A percentile compares a stretch with the other conserved stretches of the same genome.
Conservation (phyloP, 176 grass and related monocot species). For the Carex kokanica region DNA sequence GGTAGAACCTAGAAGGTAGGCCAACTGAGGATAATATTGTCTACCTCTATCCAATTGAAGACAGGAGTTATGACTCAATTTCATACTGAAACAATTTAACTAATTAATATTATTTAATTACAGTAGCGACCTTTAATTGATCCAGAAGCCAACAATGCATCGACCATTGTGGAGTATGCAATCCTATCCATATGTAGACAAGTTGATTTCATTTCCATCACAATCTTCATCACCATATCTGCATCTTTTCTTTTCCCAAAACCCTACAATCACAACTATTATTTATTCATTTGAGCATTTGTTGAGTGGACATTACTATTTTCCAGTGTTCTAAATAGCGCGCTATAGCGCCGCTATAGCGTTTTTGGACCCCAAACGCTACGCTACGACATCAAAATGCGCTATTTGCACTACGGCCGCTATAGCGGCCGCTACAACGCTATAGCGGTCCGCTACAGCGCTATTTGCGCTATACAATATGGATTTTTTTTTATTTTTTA, state of each 20-base stretch:
- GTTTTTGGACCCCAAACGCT: too few species aligned
- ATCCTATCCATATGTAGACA: conserved; percentile 62
- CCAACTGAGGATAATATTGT: not conserved
- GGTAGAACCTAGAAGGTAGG: not conserved
- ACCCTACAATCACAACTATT: conserved; percentile 55
- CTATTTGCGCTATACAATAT: too few species aligned
- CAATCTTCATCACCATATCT: conserved; percentile 70
- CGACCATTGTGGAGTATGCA: conserved; percentile 79
- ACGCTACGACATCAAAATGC: too few species aligned
- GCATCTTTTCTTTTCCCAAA: conserved; percentile 56
- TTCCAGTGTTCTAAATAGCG: too few species aligned
- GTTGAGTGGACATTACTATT: not conserved
- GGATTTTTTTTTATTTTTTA: too few species aligned
- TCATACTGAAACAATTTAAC: not conserved
- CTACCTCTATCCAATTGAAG: not conserved
- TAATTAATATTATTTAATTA: not conserved
- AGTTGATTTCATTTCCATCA: conserved; percentile 86
- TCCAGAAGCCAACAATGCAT: conserved; percentile 71
- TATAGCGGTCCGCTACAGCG: too few species aligned
- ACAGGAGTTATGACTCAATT: not conserved
- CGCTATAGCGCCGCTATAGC: too few species aligned
- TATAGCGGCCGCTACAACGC: too few species aligned
- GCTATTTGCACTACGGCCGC: too few species aligned
- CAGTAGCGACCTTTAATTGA: conserved; percentile 54
- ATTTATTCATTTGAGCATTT: conserved; percentile 29